phyloP scores from a whole-genome alignment of 202 grass and related monocot genomes.

The Saccharum hybrid region DNA sequence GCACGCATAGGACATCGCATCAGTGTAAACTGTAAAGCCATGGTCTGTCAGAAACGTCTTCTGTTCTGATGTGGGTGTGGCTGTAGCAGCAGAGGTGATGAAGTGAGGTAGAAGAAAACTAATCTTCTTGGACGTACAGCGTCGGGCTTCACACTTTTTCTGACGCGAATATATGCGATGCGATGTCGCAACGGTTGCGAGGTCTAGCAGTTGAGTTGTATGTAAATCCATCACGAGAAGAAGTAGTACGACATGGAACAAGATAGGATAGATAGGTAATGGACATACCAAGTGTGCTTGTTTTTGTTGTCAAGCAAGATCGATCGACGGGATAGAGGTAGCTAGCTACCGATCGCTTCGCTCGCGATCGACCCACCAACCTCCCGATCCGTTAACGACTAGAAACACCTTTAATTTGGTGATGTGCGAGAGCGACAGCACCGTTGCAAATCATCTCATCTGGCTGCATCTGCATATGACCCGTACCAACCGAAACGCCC shows the following conservation, averaged over 20 bases:
- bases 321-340: too few species aligned
- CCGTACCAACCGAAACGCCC: conserved; percentile 35
- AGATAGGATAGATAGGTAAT: neutral
- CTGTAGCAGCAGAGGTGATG: neutral
- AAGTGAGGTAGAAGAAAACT: neutral
- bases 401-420: neutral
- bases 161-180: neutral
- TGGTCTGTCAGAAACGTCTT: neutral
- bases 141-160: too few species aligned
- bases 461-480: neutral
- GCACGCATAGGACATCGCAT: neutral
- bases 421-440: conserved; percentile 25
- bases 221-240: neutral
- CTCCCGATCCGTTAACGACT: conserved; percentile 18
- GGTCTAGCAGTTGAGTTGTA: neutral
- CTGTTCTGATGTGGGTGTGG: neutral
- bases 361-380: conserved; percentile 31
- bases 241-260: neutral
- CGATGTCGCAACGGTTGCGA: neutral
- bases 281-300: neutral
- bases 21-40: conserved; percentile 9
- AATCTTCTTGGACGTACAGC: neutral
- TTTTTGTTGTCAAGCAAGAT: conserved; percentile 36
- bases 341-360: neutral
- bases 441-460: conserved; percentile 2